Conservation (phyloP, 2,329 filamentous ascomycete species). For the Ophiocordyceps camponoti-saundersi region DNA sequence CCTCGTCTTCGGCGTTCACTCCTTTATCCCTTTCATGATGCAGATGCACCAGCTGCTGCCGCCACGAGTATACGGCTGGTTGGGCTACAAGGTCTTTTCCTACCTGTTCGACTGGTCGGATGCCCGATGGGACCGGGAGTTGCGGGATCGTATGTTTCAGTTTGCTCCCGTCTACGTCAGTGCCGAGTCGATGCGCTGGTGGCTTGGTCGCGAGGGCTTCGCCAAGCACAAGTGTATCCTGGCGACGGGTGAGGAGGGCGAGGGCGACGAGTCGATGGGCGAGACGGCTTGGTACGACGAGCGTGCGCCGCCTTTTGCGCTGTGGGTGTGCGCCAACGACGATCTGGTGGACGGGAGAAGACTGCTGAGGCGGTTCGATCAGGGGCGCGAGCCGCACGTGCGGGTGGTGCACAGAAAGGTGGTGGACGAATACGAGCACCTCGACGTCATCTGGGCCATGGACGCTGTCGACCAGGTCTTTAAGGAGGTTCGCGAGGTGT, state of each 20-base stretch:
- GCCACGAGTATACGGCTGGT: slow-evolving; percentile 52
- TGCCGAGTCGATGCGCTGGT: slow-evolving; percentile 87
- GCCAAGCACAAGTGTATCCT: slow-evolving; percentile 68
- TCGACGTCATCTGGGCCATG: slow-evolving; percentile 92
- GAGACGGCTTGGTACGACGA: slow-evolving; percentile 61
- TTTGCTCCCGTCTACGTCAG: slow-evolving; percentile 85
- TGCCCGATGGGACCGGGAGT: slow-evolving; percentile 61
- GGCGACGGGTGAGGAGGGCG: slow-evolving; percentile 55
- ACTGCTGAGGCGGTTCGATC: slow-evolving; percentile 56
- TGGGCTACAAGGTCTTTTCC: slow-evolving; percentile 79
- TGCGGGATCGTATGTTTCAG: slow-evolving; percentile 74
- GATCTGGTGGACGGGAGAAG: slow-evolving; percentile 68
- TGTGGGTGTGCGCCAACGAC: slow-evolving; percentile 78
- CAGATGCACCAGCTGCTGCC: slow-evolving; percentile 54
- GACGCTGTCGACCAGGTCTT: slow-evolving; percentile 74
- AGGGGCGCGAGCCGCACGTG: slow-evolving; percentile 66
- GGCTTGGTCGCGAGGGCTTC: slow-evolving; percentile 79
- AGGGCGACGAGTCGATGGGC: slow-evolving; percentile 34
- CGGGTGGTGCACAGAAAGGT: slow-evolving; percentile 66
- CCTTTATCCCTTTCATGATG: slow-evolving; percentile 92
- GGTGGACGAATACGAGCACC: slow-evolving; percentile 77
- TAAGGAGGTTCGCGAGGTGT: slow-evolving; percentile 57
- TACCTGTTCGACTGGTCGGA: slow-evolving; percentile 87
- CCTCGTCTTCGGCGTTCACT: slow-evolving; percentile 75
- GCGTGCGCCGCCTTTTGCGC: slow-evolving; percentile 62